Base-by-base conservation (phyloP, 2,329 filamentous ascomycete species). In the Rugonectria rugulosa region DNA sequence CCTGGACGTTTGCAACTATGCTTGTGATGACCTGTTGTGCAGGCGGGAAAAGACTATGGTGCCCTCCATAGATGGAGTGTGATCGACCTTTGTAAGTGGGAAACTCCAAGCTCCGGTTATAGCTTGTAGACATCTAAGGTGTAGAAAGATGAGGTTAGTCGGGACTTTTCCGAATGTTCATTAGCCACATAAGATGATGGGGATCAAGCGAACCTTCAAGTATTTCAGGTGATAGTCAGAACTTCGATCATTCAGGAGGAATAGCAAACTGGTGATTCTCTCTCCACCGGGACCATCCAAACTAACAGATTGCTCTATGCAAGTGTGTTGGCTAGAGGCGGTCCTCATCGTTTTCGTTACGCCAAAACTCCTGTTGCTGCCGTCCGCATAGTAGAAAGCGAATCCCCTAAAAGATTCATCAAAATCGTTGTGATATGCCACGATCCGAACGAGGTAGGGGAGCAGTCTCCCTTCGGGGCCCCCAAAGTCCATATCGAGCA, bases 401-500 rank as follows among this genome's bases (percentile, higher is more conserved):
- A 58, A 21, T 1, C 55, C 57, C 15, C 14, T 43, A 3, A 58
- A 14, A 0, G 0, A 17, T 3, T 40, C 46, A 4, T 9, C 0
- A 0, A 1, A 0, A 11, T 46, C 24, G 11, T 58, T 43, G 19
- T 20, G 20, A 2, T 46, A 37, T 4, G 51, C 5, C 3, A n/a
- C 14, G 10, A 58, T 24, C 32, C 49, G 44, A 4, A 17, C 27
- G 4, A 59, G 55, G 3, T 19, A n/a, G n/a, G 44, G 5, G 44
- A 44, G 2, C 58, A 43, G 0, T 44, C 4, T 1, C 6, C 54
- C 57, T 1, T 21, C 19, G 1, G 17, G 15, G 2, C 57, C 49
- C 1, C 57, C 57, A 31, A 59, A 50, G n/a, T 54, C 21, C 54
- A 58, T 59, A n/a, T 59, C 32, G 5, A 59, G 10, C 0, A 37